phyloP scores from a whole-genome alignment of 345 rosid genomes.

The Xanthoceras sorbifolium region DNA sequence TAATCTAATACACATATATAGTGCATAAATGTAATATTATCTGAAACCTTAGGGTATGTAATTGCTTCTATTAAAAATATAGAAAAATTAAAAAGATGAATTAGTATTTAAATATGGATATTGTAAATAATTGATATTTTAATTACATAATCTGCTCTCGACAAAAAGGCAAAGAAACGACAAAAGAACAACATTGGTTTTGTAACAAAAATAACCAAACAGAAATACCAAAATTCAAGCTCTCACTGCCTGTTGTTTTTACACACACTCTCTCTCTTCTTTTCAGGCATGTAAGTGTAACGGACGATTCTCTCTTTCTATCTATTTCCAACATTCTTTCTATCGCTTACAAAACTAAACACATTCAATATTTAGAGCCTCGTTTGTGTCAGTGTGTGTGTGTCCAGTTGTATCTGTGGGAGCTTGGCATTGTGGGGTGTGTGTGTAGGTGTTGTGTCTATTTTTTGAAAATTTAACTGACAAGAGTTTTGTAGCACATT shows the following conservation, averaged over 20 bases:
- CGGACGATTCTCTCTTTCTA: slow-evolving; percentile 6
- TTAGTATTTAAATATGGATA: background rate
- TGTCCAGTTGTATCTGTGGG: background rate
- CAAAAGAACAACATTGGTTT: slow-evolving; percentile 15
- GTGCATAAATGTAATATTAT: too few species aligned
- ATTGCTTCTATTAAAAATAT: background rate
- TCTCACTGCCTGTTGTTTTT: background rate
- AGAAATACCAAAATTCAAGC: slow-evolving; percentile 18
- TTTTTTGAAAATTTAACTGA: slow-evolving; percentile 17
- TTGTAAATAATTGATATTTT: background rate
- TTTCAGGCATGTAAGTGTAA: slow-evolving; percentile 20
- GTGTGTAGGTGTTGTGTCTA: slow-evolving; percentile 1
- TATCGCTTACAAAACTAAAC: background rate
- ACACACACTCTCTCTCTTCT: background rate
- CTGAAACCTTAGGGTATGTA: too few species aligned
- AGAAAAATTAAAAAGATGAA: background rate
- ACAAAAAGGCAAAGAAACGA: slow-evolving; percentile 2
- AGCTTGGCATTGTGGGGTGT: slow-evolving; percentile 6
- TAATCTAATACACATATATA: too few species aligned
- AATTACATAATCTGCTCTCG: background rate
- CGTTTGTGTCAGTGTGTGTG: background rate
- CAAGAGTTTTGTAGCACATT: background rate
- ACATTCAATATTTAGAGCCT: background rate
- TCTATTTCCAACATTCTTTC: background rate
- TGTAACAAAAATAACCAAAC: slow-evolving; percentile 3